Percentiles rank a stretch among this genome's conserved stretches.
These are phyloP conservation scores for Serendipita indica DNA, from an alignment of 768 basidiomycete species.

Conservation along the genomic window DNA sequence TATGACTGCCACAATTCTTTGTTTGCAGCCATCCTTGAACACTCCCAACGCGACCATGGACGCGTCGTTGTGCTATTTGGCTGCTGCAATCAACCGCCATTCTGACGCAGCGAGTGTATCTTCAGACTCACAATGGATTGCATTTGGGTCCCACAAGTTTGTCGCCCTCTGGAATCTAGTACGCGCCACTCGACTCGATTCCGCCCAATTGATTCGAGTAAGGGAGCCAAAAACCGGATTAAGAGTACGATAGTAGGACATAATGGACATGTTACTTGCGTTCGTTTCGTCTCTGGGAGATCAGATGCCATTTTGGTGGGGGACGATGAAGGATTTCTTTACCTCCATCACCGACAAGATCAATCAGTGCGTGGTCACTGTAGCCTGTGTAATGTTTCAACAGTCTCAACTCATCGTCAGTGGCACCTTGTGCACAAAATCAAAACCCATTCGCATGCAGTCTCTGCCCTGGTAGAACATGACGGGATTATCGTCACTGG, in stretches of 20 bases:
- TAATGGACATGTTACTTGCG: constrained; percentile 54
- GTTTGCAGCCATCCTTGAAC: not conserved
- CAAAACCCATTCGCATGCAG: constrained; percentile 50
- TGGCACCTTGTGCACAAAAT: constrained; percentile 36
- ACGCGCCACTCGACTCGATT: not conserved
- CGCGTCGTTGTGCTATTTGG: constrained; percentile 24
- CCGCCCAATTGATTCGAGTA: constrained; percentile 24
- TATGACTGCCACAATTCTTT: no score
- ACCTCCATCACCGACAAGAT: constrained; percentile 42
- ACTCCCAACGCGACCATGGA: not conserved
- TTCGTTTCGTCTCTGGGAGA: constrained; percentile 40
- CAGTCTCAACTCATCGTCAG: constrained; percentile 36
- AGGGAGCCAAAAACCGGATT: constrained; percentile 38
- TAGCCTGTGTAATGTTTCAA: no score
- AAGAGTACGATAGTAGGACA: constrained; percentile 63
- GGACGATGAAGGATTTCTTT: constrained; percentile 58
- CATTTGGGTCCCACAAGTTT: constrained; percentile 40
- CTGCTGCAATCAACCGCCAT: constrained; percentile 36
- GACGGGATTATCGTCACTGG: constrained; percentile 50
- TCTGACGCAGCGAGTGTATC: constrained; percentile 25
- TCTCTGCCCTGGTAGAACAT: constrained; percentile 49
- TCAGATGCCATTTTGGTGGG: constrained; percentile 45
- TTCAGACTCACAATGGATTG: constrained; percentile 28
- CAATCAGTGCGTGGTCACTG: no score
- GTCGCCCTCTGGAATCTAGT: constrained; percentile 44